These are phyloP conservation scores for Penicillium taxi DNA, from an alignment of 495 filamentous ascomycete species.

Conservation along the genomic window DNA sequence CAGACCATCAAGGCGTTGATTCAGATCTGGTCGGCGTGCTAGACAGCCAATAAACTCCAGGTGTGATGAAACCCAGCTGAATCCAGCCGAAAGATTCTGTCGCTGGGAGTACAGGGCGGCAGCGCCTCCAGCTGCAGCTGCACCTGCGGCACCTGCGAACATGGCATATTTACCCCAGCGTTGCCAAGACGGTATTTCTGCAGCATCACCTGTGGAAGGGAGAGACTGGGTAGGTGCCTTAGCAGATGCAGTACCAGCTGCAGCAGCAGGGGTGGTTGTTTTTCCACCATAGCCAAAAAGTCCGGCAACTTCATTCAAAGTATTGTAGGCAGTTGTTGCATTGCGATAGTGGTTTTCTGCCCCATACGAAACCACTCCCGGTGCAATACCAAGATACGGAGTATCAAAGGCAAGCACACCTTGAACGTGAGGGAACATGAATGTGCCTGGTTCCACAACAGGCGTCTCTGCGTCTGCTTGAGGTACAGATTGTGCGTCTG, in stretches of 20 bases:
- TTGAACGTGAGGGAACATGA: constrained; percentile 64
- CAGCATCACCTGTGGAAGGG: constrained; percentile 35
- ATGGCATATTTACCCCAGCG: constrained; percentile 77
- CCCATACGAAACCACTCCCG: constrained; percentile 79
- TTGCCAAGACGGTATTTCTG: constrained; percentile 52
- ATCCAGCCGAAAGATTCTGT: constrained; percentile 63
- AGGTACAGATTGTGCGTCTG: constrained; percentile 10
- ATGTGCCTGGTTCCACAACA: constrained; percentile 26
- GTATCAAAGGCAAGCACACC: constrained; percentile 94
- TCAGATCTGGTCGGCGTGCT: constrained; percentile 66
- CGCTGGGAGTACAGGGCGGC: constrained; percentile 80
- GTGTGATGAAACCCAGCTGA: constrained; percentile 78
- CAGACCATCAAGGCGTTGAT: constrained; percentile 51
- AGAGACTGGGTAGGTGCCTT: constrained; percentile 15
- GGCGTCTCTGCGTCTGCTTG: constrained; percentile 16
- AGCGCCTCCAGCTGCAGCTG: constrained; percentile 77
- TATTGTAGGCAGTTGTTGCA: constrained; percentile 58
- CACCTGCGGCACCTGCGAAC: constrained; percentile 71
- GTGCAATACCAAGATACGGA: constrained; percentile 83
- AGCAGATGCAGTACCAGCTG: constrained; percentile 5
- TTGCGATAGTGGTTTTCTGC: constrained; percentile 79
- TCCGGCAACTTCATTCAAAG: constrained; percentile 55
- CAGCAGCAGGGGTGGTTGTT: constrained; percentile 14
- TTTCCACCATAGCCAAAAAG: constrained; percentile 50
- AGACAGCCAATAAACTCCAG: constrained; percentile 94